Conservation (phyloP, 2,329 filamentous ascomycete species). For the Apiospora sp. region DNA sequence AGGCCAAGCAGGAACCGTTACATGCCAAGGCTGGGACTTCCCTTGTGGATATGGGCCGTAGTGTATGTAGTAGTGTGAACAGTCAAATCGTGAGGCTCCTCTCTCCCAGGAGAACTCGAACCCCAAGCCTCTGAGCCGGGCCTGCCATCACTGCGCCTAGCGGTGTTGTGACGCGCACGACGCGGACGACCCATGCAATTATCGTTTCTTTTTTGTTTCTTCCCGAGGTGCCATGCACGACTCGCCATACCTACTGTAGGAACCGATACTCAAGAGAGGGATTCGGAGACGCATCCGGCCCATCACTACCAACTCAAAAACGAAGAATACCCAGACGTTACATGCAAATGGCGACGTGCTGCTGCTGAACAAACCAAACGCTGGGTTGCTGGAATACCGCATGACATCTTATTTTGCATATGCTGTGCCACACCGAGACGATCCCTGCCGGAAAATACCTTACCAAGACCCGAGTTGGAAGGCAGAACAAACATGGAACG, state of each 20-base stretch:
- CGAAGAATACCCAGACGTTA: too few species aligned
- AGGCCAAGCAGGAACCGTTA: conserved; percentile 1
- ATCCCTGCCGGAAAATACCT: neutral
- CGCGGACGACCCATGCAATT: neutral
- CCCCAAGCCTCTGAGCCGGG: neutral
- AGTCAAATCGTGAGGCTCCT: conserved; percentile 8
- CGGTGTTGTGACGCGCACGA: neutral
- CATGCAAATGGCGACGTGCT: neutral
- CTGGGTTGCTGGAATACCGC: neutral
- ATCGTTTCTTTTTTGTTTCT: neutral
- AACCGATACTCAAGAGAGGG: neutral
- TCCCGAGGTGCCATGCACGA: neutral
- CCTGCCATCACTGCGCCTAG: neutral
- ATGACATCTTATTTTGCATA: conserved; percentile 19
- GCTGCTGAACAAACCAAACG: neutral
- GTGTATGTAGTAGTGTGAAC: conserved; percentile 4
- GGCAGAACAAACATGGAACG: neutral
- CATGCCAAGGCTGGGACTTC: neutral
- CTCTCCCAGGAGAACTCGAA: neutral
- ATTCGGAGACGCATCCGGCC: too few species aligned
- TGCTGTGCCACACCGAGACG: neutral
- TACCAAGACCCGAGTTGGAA: conserved; percentile 3
- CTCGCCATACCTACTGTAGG: neutral
- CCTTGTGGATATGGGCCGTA: conserved; percentile 5
- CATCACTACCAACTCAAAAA: neutral